Evolutionary conservation across 2,329 filamentous ascomycete genomes (phyloP).

Genomic region (Claviceps pazoutovae): DNA sequence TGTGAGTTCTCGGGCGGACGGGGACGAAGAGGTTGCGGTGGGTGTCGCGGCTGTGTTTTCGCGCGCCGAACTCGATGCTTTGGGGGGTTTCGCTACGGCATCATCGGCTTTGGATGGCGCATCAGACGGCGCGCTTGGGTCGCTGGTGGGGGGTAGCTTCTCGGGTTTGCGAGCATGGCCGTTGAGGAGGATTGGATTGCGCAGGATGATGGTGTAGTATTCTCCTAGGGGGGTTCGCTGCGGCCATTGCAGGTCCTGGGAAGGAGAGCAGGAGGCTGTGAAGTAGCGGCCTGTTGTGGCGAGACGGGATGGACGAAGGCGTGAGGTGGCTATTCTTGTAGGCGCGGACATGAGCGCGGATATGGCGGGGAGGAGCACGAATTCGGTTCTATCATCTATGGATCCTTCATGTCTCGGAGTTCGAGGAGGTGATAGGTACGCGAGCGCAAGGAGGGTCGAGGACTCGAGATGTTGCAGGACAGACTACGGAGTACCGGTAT

Average conservation of each 20-base stretch:
- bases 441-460: not conserved
- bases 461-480: not conserved
- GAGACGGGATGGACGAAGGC: constrained; percentile 15
- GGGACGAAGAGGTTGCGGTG: constrained; percentile 8
- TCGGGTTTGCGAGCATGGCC: constrained; percentile 17
- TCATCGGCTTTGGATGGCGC: constrained; percentile 5
- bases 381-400: not conserved
- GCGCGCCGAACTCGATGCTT: constrained; percentile 5
- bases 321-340: constrained; percentile 16
- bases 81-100: not conserved
- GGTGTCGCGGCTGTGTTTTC: constrained; percentile 4
- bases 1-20: constrained; percentile 17
- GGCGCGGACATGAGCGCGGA: constrained; percentile 17
- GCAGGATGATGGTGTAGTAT: constrained; percentile 46
- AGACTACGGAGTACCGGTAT: too few species aligned
- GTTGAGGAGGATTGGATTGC: constrained; percentile 27
- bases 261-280: constrained; percentile 12
- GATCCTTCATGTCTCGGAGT: not conserved
- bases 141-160: constrained; percentile 27
- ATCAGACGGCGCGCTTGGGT: constrained; percentile 9
- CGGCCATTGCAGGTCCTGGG: constrained; percentile 17
- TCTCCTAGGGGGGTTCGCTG: constrained; percentile 35
- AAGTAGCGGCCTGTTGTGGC: constrained; percentile 13
- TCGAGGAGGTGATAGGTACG: not conserved
- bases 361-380: not conserved